Percentiles rank a stretch among this genome's conserved stretches.
These are phyloP conservation scores for Rubia balearica DNA, from an alignment of 305 asterid genomes.

Conservation along the genomic window DNA sequence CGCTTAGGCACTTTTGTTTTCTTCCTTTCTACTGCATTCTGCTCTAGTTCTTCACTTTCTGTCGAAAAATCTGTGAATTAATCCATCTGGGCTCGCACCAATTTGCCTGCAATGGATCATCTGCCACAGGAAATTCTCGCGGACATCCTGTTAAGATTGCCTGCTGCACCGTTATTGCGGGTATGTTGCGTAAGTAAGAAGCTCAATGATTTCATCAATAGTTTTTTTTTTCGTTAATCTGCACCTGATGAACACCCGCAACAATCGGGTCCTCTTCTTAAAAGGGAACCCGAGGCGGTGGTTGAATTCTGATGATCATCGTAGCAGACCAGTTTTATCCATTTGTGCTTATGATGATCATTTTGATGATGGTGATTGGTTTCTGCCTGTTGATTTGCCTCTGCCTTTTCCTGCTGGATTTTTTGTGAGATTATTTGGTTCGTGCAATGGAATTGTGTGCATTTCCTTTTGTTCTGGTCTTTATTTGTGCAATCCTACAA, in stretches of 20 bases:
- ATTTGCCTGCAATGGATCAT: neutral
- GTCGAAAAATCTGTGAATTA: neutral
- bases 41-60: neutral
- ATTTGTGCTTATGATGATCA: neutral
- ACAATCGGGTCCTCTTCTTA: neutral
- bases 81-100: neutral
- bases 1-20: neutral
- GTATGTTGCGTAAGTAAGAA: conserved; percentile 1
- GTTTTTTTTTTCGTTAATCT: conserved; percentile 1
- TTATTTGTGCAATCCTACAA: conserved; percentile 7
- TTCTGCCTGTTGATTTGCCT: neutral
- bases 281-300: conserved; percentile 6
- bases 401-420: neutral
- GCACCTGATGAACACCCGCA: neutral
- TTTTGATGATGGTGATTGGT: neutral
- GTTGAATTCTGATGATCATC: neutral
- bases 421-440: conserved; percentile 2
- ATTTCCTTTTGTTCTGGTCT: neutral
- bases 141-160: conserved; percentile 7
- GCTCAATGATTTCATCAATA: neutral
- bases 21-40: neutral
- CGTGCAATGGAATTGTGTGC: conserved; percentile 11
- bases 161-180: neutral
- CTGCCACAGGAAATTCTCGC: neutral
- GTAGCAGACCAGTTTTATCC: neutral